Conservation (phyloP, 768 basidiomycete genomes). For the Leucogyrophana mollusca region DNA sequence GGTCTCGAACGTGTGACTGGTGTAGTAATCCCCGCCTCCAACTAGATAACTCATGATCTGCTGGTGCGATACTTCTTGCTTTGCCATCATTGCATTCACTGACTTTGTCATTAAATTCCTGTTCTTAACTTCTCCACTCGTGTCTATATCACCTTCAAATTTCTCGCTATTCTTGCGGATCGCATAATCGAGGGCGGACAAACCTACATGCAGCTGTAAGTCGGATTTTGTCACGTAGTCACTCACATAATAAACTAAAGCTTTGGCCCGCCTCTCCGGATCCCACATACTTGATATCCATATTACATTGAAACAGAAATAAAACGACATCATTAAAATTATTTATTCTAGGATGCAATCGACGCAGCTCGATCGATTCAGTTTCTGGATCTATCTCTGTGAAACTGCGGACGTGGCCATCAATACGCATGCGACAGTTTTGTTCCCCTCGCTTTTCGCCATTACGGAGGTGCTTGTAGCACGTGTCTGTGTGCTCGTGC, state of each 20-base stretch:
- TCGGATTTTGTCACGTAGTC: constrained; percentile 35
- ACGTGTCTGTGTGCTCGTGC: constrained; percentile 9
- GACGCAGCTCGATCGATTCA: constrained; percentile 1
- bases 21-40: constrained; percentile 20
- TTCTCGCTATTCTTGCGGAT: constrained; percentile 1
- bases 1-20: constrained; percentile 5
- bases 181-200: constrained; percentile 12
- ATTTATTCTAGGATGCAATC: constrained; percentile 11
- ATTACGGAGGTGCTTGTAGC: constrained; percentile 10
- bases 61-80: constrained; percentile 26
- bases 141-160: not conserved
- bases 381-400: constrained; percentile 5
- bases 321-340: constrained; percentile 11
- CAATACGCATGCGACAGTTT: constrained; percentile 1
- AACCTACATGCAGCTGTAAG: constrained; percentile 15
- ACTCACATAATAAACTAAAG: constrained; percentile 30
- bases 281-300: constrained; percentile 30
- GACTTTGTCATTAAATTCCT: constrained; percentile 2
- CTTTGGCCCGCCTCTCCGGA: constrained; percentile 29
- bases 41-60: constrained; percentile 29
- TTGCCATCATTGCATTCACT: constrained; percentile 16
- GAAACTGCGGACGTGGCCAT: not conserved
- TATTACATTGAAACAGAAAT: constrained; percentile 22
- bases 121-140: not conserved
- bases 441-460: not conserved